Base-by-base conservation (phyloP, 2,329 filamentous ascomycete species). In the Nothomitra cinnamomea region DNA sequence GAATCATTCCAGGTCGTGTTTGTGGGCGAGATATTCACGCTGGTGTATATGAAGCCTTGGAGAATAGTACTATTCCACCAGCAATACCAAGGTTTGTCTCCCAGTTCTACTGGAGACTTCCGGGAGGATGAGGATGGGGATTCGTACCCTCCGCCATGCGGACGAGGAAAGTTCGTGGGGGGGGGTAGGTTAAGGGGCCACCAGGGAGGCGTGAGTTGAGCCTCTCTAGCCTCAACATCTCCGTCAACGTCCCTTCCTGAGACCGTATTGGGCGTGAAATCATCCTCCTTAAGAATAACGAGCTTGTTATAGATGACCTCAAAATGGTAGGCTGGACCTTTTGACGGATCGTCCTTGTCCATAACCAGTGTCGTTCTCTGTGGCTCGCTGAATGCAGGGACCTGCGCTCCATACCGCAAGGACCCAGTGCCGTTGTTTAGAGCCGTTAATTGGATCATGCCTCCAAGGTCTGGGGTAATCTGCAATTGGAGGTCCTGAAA, bases 41-140 rank as follows among this genome's bases (percentile, higher is more conserved):
- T 72, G 53, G 78, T 69, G 60, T 83, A 85, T 48, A 85, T 73
- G 64, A 83, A 84, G 38, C 77, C 76, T 63, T 85, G 81, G 51
- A 84, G 70, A 53, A 79, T 71, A 0, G 81, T 85, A 13, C 71
- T 68, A 61, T 85, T 85, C 79, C 80, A 85, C 62, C 76, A 77
- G 64, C 81, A 85, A 60, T 79, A 82, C 80, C 80, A 85, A 1
- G 80, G 79, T 55, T 72, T 72, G 36, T 83, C 77, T 7, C 77
- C 77, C n/a, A 72, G 70, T 54, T 68, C 62, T 10, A 68, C 62
- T 54, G 72, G 68, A 51, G 69, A 12, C 24, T 49, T 49, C 45
- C 25, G 45, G 5, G 45, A 10, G 10, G 28, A 10, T 10, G 45
- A 10, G 10, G 28, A 10, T 10, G 28, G 28, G 28, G 28, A 32